Conservation (phyloP, 495 filamentous ascomycete genomes). For the Xylaria scruposa region DNA sequence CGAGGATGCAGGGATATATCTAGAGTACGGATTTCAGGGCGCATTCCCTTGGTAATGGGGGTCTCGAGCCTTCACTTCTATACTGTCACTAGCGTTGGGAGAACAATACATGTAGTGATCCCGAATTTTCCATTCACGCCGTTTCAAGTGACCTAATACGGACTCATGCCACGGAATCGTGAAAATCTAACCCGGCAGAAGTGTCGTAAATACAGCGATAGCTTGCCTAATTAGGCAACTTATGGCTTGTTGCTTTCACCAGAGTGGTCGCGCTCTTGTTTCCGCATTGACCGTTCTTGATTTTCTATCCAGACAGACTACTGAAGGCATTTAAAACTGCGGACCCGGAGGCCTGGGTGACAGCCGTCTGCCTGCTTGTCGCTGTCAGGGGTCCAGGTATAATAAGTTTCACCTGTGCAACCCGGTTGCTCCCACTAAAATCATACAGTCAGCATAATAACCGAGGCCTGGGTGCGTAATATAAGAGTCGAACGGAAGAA, state of each 20-base stretch:
- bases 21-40: not conserved
- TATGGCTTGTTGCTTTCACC: not conserved
- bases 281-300: not conserved
- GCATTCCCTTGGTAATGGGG: constrained; percentile 1
- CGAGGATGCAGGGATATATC: not conserved
- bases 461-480: not conserved
- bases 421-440: constrained; percentile 1
- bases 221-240: not conserved
- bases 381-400: not conserved
- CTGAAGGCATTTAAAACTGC: constrained; percentile 1
- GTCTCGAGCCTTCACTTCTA: not conserved
- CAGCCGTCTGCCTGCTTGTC: not conserved
- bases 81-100: not conserved
- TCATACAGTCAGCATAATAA: not conserved
- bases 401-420: not conserved
- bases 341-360: not conserved
- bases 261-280: no score
- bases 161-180: not conserved
- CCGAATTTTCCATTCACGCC: not conserved
- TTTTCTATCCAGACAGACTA: not conserved
- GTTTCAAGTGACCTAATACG: not conserved
- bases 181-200: not conserved
- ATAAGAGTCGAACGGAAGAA: not conserved
- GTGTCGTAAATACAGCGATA: not conserved
- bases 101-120: not conserved